Base-by-base conservation (phyloP, 1,284 basidiomycete genomes). In the Neotropicomus parvogracilis region DNA sequence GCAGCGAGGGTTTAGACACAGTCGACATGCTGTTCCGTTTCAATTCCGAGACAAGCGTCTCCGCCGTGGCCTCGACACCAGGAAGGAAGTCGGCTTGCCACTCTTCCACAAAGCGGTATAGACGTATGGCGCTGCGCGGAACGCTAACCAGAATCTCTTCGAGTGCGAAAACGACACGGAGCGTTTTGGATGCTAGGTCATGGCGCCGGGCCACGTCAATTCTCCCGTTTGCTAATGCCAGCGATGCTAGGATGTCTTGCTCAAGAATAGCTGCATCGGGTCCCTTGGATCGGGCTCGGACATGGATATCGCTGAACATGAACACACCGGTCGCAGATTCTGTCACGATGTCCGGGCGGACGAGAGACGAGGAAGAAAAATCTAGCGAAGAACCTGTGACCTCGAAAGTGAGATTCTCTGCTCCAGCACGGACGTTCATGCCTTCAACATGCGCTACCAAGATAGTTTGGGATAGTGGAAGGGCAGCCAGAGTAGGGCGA, bases 81-180 rank as follows among this genome's bases (percentile, higher is more conserved):
- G 88, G 83, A 21, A 90, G 70, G 57, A 87, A 91, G 56, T 89
- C 85, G 4, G 77, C 78, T 57, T 79, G 73, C 90, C 90, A 92
- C 56, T 88, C 84, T 55, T 89, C 82, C 24, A 83, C 63, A 56
- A 90, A 91, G 35, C 75, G 77, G 61, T 89, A 88, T 6, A 91
- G 70, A 17, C 83, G 80, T 36, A 91, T 72, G 26, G 84, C 86
- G 57, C 90, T 92, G 11, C 88, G 80, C 4, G 90, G 89, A 17
- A 91, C 80, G 47, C 73, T 77, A 21, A 87, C 59, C 32, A 74
- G 70, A 19, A 83, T 56, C 19, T 68, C 70, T 16, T 70, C 69
- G 4, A 83, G 54, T 3, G 69, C 66, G 33, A 78, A 68, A 2
- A 75, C 66, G 13, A 77, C 56, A 14, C 77, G 76, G 11, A 69